Percentiles rank a stretch among this genome's conserved stretches.
These are phyloP conservation scores for Cyberlindnera xylosilytica DNA, from an alignment of 805 yeast species.

Conservation along the genomic window DNA sequence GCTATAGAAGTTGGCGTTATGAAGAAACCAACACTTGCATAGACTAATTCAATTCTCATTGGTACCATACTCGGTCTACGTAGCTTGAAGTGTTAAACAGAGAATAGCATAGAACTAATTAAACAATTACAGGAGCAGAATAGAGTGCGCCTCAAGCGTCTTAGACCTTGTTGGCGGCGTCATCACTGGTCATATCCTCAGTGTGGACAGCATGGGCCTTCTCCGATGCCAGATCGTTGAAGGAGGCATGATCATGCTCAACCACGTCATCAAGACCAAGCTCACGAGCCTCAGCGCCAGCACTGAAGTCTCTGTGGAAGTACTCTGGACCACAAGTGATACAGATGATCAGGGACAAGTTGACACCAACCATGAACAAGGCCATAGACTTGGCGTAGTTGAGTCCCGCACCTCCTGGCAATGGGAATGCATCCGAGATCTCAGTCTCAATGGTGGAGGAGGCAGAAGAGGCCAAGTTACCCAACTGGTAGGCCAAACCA, in stretches of 20 bases:
- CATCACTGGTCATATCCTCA: neutral
- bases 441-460: constrained; percentile 65
- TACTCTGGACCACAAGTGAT: constrained; percentile 58
- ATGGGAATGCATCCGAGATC: constrained; percentile 23
- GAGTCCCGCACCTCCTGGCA: constrained; percentile 33
- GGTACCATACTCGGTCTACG: too few relatives aligned
- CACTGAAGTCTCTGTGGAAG: constrained; percentile 35
- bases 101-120: too few relatives aligned
- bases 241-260: neutral
- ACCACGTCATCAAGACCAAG: constrained; percentile 5
- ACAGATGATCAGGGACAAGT: constrained; percentile 46
- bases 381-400: constrained; percentile 73
- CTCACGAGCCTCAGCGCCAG: constrained; percentile 18
- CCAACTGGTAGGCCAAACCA: constrained; percentile 49
- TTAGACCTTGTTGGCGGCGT: neutral
- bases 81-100: too few relatives aligned
- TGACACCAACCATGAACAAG: constrained; percentile 64
- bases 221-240: constrained; percentile 5
- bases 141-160: too few relatives aligned
- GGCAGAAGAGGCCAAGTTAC: constrained; percentile 37
- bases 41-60: too few relatives aligned
- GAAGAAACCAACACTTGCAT: too few relatives aligned
- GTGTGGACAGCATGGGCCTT: constrained; percentile 10
- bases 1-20: too few relatives aligned
- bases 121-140: too few relatives aligned